These are phyloP conservation scores for Eutreptiella sp. DNA, from an alignment of 208 protist genomes.

Conservation along the genomic window DNA sequence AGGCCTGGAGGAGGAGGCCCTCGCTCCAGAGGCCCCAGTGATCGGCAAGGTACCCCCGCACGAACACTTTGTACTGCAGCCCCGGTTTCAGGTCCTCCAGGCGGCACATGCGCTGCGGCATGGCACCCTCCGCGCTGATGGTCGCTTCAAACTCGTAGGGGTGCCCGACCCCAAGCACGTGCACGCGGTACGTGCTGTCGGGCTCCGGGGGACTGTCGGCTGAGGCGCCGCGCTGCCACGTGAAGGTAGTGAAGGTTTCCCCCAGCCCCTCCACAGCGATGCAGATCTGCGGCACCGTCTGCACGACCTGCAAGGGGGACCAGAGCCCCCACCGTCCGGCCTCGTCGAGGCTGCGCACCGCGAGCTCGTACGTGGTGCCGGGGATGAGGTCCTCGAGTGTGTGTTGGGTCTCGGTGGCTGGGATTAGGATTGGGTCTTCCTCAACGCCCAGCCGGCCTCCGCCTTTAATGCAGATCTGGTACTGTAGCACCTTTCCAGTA, in stretches of 20 bases:
- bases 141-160: conserved; percentile 20
- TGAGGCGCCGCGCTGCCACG: conserved; percentile 48
- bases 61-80: conserved; percentile 53
- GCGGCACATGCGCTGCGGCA: conserved; percentile 40
- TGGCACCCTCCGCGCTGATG: not conserved
- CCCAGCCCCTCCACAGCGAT: conserved; percentile 50
- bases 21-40: conserved; percentile 80
- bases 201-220: conserved; percentile 55
- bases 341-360: conserved; percentile 54
- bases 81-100: conserved; percentile 56
- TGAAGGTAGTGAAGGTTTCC: conserved; percentile 68
- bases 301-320: conserved; percentile 51
- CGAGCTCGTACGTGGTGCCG: conserved; percentile 57
- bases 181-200: conserved; percentile 46
- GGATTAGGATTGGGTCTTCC: conserved; percentile 34
- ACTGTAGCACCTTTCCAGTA: conserved; percentile 32
- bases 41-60: conserved; percentile 58
- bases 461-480: conserved; percentile 50
- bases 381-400: conserved; percentile 54
- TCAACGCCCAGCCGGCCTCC: conserved; percentile 29
- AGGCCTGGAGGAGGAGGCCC: conserved; percentile 49
- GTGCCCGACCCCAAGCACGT: conserved; percentile 39
- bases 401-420: conserved; percentile 36
- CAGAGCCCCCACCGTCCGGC: conserved; percentile 61
- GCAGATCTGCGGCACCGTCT: conserved; percentile 52